Conservation (phyloP, 192 early-diverging fungal species). For the Thamnidium elegans region DNA sequence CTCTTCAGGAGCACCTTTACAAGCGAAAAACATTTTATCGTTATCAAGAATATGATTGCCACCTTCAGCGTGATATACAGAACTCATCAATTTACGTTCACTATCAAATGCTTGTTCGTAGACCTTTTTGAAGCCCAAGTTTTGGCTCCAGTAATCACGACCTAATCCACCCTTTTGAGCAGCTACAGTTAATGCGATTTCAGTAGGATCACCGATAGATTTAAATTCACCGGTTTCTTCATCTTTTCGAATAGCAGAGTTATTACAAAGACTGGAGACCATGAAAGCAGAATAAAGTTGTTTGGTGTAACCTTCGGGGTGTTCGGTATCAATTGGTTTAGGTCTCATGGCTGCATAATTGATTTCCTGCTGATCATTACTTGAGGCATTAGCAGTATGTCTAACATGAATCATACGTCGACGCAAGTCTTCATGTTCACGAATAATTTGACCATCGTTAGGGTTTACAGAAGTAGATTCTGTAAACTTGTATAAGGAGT, state of each 20-base stretch:
- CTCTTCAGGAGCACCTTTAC: conserved; percentile 93
- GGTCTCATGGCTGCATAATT: conserved; percentile 23
- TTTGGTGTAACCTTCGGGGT: neutral
- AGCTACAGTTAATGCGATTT: conserved; percentile 86
- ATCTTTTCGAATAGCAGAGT: conserved; percentile 60
- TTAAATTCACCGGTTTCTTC: conserved; percentile 51
- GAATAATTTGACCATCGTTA: conserved; percentile 34
- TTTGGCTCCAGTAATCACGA: conserved; percentile 58
- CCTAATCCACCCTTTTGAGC: conserved; percentile 80
- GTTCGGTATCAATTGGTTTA: conserved; percentile 16
- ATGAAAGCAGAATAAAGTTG: conserved; percentile 52
- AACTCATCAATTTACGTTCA: conserved; percentile 95
- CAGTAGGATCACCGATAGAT: conserved; percentile 90
- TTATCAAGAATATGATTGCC: neutral
- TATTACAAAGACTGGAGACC: conserved; percentile 83
- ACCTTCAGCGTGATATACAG: conserved; percentile 54
- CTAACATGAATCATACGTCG: conserved; percentile 31
- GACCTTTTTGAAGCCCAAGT: conserved; percentile 38
- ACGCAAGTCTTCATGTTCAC: conserved; percentile 20
- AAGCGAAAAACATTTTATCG: conserved; percentile 49
- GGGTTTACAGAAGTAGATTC: conserved; percentile 55
- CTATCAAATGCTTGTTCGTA: conserved; percentile 90
- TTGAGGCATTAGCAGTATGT: conserved; percentile 25
- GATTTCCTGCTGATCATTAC: conserved; percentile 2
- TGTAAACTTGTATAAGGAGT: conserved; percentile 60